Evolutionary conservation across 495 filamentous ascomycete species (phyloP).

Genomic region (Trichoderma reesei): DNA sequence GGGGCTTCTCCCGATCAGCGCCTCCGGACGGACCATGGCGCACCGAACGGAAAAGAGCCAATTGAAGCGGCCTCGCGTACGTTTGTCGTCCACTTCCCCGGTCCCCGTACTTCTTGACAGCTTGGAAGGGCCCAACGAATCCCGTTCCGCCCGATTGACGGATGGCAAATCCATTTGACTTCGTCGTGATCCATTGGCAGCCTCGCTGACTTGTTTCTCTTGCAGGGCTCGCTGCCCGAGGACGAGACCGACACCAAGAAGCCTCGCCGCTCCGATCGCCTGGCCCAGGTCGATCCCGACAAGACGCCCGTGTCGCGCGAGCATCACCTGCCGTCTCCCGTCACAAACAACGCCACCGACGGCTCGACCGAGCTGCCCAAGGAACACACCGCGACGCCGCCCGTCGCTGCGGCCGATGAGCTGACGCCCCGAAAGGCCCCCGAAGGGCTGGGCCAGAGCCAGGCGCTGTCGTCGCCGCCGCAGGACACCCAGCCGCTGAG

Average conservation of each 20-base stretch:
- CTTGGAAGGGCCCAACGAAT: no score
- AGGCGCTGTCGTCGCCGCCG: constrained; percentile 44
- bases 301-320: constrained; percentile 49
- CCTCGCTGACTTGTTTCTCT: constrained; percentile 14
- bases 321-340: constrained; percentile 69
- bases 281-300: constrained; percentile 37
- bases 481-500: constrained; percentile 60
- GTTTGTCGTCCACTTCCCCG: constrained; percentile 24
- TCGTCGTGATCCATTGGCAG: constrained; percentile 21
- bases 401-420: constrained; percentile 54
- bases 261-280: constrained; percentile 52
- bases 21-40: constrained; percentile 33
- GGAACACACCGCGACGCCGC: constrained; percentile 61
- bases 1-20: neutral
- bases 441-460: constrained; percentile 30
- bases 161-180: constrained; percentile 13
- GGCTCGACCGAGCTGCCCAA: constrained; percentile 33
- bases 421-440: constrained; percentile 43
- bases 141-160: no score
- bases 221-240: constrained; percentile 35
- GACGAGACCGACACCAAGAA: constrained; percentile 50
- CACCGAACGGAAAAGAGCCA: constrained; percentile 45
- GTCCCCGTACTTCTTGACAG: no score
- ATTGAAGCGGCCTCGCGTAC: constrained; percentile 43
- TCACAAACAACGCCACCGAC: constrained; percentile 59